Evolutionary conservation across 1,284 basidiomycete genomes (phyloP).

Genomic region (Puccinia hordei): DNA sequence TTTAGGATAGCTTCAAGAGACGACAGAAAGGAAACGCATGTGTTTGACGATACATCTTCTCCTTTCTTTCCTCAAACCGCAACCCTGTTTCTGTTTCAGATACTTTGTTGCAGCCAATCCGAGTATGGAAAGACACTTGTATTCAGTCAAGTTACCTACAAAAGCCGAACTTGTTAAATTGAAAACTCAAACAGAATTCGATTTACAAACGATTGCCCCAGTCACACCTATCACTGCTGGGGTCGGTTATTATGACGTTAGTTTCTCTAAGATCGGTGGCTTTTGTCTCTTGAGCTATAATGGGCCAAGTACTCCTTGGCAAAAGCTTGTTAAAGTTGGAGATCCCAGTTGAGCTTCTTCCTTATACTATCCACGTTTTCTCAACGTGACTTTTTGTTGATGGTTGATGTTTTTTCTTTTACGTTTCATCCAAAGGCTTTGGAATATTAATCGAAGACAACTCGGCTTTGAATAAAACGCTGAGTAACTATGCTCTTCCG

Average conservation of each 20-base stretch:
- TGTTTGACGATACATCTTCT: neutral
- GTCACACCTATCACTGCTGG: conserved; percentile 67
- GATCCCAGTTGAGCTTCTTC: conserved; percentile 64
- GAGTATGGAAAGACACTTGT: conserved; percentile 80
- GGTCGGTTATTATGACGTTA: conserved; percentile 69
- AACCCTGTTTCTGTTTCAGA: conserved; percentile 63
- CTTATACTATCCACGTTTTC: neutral
- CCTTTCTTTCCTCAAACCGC: neutral
- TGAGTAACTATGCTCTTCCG: conserved; percentile 26
- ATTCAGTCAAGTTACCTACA: conserved; percentile 70
- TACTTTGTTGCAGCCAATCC: conserved; percentile 87
- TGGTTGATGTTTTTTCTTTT: neutral
- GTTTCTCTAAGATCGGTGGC: conserved; percentile 78
- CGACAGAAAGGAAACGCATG: neutral
- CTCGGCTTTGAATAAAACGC: conserved; percentile 5
- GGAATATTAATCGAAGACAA: conserved; percentile 12
- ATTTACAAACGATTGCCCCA: conserved; percentile 14
- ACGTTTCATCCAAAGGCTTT: neutral
- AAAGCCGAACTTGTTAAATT: conserved; percentile 54
- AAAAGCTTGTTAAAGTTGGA: conserved; percentile 71
- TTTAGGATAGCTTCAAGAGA: neutral
- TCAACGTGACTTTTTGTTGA: neutral
- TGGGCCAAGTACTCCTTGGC: conserved; percentile 84
- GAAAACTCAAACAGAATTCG: conserved; percentile 52
- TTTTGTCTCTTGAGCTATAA: conserved; percentile 79